Base-by-base conservation (phyloP, 495 filamentous ascomycete genomes). In the Recurvomyces mirabilis region DNA sequence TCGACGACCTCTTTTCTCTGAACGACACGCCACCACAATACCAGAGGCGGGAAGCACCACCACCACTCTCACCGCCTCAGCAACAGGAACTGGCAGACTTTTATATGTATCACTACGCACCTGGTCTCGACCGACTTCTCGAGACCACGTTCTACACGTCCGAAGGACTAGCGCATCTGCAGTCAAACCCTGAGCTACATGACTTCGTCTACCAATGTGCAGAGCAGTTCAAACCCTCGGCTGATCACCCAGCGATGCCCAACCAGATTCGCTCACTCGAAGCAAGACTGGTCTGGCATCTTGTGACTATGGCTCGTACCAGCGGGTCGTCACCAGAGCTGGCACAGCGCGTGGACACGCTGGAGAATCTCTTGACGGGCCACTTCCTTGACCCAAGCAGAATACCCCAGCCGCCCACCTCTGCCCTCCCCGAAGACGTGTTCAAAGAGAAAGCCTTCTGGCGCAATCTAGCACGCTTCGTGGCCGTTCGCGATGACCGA, bases 141-240 rank as follows among this genome's bases (percentile, higher is more conserved):
- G 87, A 94, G 53, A 81, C 85, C n/a, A 70, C 69, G 23, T 94
- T 86, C 86, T 94, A 81, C 59, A 64, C 70, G 40, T 70, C 64
- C 56, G 72, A 63, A 56, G 75, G 63, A 26, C 50, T 71, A 4
- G 53, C 59, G 5, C 56, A 71, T 22, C 62, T 89, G 81, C 42
- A 59, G 65, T 19, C 64, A 60, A 38, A 66, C 69, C 26, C 36
- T 1, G 17, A 37, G 43, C 31, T 53, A 43, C 32, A 38, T 14
- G 49, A 53, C 46, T 47, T 38, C 33, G 40, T 49, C 23, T 20
- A 25, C 5, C 42, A 50, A 47, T 52, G 51, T 1, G 69, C 63
- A 34, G 76, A 75, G 23, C 71, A 73, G n/a, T 70, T 75, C 14
- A 75, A 78, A 58, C 75, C 81, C 41, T 65, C 64, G 66, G 50